Conservation (phyloP, 306 rosid genomes). For the Sindora glabra region DNA sequence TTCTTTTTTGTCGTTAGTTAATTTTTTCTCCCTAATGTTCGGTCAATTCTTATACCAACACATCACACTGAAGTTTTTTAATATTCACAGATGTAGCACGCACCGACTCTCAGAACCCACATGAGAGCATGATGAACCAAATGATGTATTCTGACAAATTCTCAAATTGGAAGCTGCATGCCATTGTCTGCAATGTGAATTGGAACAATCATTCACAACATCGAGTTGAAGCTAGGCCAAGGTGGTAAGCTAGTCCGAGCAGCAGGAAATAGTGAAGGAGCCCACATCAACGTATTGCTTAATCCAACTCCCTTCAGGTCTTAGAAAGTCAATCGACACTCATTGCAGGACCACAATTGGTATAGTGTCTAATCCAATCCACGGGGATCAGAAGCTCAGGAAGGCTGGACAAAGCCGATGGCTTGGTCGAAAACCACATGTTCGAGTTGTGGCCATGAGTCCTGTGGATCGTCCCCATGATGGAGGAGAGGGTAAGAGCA, state of each 20-base stretch:
- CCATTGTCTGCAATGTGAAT: slow-evolving; percentile 75
- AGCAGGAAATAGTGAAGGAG: slow-evolving; percentile 70
- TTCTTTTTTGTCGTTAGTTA: background rate
- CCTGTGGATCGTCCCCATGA: slow-evolving; percentile 85
- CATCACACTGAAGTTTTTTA: too few relatives aligned
- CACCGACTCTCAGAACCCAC: slow-evolving; percentile 17
- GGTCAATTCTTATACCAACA: background rate
- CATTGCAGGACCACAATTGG: slow-evolving; percentile 73
- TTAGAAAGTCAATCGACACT: slow-evolving; percentile 56
- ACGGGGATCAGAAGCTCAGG: slow-evolving; percentile 53
- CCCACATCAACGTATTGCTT: slow-evolving; percentile 48
- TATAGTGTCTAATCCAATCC: slow-evolving; percentile 70
- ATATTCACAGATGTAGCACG: slow-evolving; percentile 22
- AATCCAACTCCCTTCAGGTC: slow-evolving; percentile 62
- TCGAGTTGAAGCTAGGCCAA: slow-evolving; percentile 77
- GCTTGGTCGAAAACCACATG: slow-evolving; percentile 69
- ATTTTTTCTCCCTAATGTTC: background rate
- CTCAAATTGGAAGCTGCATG: slow-evolving; percentile 81
- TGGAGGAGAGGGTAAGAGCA: slow-evolving; percentile 84
- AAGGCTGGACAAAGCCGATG: slow-evolving; percentile 84
- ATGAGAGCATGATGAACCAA: slow-evolving; percentile 41
- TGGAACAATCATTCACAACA: slow-evolving; percentile 81
- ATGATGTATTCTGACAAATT: slow-evolving; percentile 61
- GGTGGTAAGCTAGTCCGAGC: slow-evolving; percentile 88
- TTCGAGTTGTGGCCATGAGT: slow-evolving; percentile 90